Base-by-base conservation (phyloP, 1,139 yeast genomes). In the Candida neerlandica region DNA sequence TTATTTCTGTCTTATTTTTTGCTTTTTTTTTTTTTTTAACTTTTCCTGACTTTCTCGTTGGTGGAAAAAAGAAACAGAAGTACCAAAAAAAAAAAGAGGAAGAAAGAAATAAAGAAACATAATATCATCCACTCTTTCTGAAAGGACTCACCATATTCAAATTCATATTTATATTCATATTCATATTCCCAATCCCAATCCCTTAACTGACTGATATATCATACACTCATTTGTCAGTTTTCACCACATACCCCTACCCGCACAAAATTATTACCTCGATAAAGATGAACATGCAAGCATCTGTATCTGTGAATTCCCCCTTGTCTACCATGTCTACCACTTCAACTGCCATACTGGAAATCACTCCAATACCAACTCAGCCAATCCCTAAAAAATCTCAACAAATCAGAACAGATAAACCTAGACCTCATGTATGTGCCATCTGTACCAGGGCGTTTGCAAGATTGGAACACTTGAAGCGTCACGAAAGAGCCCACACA, bases 361-460 rank as follows among this genome's bases (percentile, higher is more conserved):
- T 48, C 11, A 41, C 39, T 14, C 41, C 46, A 3, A 18, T 42
- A 30, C 54, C 57, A 10, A 58, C 64, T 5, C 86, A 85, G 64
- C 96, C 96, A 12, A 89, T 90, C 43, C 97, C 97, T 32, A 86
- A 88, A 59, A 90, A 90, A 63, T 86, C 95, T 9, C 85, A 89
- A 47, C 80, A 85, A 55, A 86, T 89, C 61, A 88, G 90, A 66
- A 89, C 89, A 19, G 95, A 91, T 16, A 90, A 90, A 65, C 98
- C 98, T 6, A 75, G 98, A 52, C 96, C 97, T 4, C 96, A 89
- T 63, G 82, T 89, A 26, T 94, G 99, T 65, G 76, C 85, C 5
- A 89, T 89, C n/a, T 94, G 99, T 67, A 90, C 97, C 0, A 78
- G 99, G 54, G 96, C 97, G 1, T 94, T 94, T 77, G 98, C 97